Evolutionary conservation across 305 asterid genomes (phyloP).

Genomic region (Euphrasia arctica): DNA sequence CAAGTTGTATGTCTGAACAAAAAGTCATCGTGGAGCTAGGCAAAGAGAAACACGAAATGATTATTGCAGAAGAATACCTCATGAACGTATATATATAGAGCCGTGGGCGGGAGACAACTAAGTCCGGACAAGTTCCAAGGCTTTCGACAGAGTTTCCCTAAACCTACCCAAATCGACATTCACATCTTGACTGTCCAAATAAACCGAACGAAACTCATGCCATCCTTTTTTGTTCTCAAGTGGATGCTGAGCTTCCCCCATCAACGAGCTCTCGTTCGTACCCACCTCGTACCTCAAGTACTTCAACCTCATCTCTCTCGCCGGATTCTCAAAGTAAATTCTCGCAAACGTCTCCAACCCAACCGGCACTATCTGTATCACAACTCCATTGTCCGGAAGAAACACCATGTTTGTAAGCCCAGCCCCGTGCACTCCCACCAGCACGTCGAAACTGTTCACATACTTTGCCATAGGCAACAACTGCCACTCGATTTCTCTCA

Average conservation of each 20-base stretch:
- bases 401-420: slow-evolving; percentile 75
- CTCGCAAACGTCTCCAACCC: slow-evolving; percentile 40
- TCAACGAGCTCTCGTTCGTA: slow-evolving; percentile 3
- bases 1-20: too few relatives aligned
- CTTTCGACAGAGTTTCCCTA: slow-evolving; percentile 30
- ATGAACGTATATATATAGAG: too few relatives aligned
- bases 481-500: slow-evolving; percentile 31
- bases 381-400: slow-evolving; percentile 30
- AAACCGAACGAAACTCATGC: not conserved
- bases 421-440: slow-evolving; percentile 79
- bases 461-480: slow-evolving; percentile 24
- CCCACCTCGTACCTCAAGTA: slow-evolving; percentile 1
- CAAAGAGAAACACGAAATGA: too few relatives aligned
- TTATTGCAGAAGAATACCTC: too few relatives aligned
- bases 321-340: not conserved
- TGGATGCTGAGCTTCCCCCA: not conserved
- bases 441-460: slow-evolving; percentile 56
- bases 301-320: not conserved
- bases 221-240: not conserved
- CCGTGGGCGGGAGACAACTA: not conserved
- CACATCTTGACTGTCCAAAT: slow-evolving; percentile 19
- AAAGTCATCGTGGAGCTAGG: too few relatives aligned
- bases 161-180: slow-evolving; percentile 41
- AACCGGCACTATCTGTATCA: slow-evolving; percentile 50
- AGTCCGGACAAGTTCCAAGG: slow-evolving; percentile 28